Evolutionary conservation across 176 grass and related monocot genomes (phyloP).

Genomic region (Themeda triandra): DNA sequence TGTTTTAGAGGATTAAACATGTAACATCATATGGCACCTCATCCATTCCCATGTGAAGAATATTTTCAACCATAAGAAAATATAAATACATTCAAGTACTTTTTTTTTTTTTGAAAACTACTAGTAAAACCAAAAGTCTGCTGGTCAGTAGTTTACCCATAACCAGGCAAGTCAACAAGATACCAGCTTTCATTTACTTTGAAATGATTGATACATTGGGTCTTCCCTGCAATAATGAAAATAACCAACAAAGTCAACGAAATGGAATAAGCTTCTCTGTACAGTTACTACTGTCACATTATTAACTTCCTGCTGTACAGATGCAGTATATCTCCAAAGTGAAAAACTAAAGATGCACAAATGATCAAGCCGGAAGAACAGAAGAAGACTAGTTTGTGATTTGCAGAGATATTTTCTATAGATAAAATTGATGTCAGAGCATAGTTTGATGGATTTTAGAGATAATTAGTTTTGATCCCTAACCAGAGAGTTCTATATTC

Average conservation of each 20-base stretch:
- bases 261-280: not conserved
- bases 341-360: not conserved
- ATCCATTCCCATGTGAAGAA: not conserved
- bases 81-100: not conserved
- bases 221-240: constrained; percentile 70
- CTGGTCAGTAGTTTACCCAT: constrained; percentile 57
- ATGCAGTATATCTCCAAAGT: not conserved
- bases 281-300: not conserved
- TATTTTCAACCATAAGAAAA: not conserved
- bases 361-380: no score
- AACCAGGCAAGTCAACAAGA: constrained; percentile 96
- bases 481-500: not conserved
- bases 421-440: not conserved
- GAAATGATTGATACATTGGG: constrained; percentile 97
- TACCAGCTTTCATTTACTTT: constrained; percentile 97
- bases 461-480: not conserved
- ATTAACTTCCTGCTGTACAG: not conserved
- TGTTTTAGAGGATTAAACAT: not conserved
- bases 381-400: no score
- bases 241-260: constrained; percentile 1
- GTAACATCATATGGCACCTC: not conserved
- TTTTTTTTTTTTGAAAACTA: not conserved
- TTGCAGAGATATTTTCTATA: not conserved
- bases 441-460: not conserved
- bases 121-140: constrained; percentile 4